Evolutionary conservation across 495 filamentous ascomycete genomes (phyloP).

Genomic region (Aspergillus egyptiacus): DNA sequence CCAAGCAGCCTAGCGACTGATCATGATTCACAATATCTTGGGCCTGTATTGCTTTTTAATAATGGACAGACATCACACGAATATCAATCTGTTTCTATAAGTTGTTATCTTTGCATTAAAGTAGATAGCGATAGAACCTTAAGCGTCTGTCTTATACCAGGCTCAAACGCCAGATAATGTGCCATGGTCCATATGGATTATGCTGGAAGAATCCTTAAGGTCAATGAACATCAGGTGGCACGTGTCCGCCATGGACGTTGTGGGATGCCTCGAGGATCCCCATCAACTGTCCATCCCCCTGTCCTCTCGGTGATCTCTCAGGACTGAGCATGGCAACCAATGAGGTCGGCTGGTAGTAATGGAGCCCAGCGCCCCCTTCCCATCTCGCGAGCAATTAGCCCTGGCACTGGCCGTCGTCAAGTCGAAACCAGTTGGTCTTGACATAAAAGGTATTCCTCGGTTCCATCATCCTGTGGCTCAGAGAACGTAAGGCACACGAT

Average conservation of each 20-base stretch:
- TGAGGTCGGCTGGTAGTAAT: background rate
- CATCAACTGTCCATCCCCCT: too few relatives aligned
- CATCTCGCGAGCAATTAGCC: constrained; percentile 35
- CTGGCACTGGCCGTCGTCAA: constrained; percentile 45
- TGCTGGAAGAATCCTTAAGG: too few relatives aligned
- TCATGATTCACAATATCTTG: constrained; percentile 6
- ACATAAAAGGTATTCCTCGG: constrained; percentile 35
- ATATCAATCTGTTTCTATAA: background rate
- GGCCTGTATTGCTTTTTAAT: constrained; percentile 9
- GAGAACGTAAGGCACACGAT: background rate
- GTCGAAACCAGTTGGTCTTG: constrained; percentile 30
- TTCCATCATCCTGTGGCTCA: background rate
- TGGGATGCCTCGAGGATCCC: too few relatives aligned
- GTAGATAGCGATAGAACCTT: too few relatives aligned
- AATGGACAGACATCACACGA: background rate
- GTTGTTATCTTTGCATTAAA: too few relatives aligned
- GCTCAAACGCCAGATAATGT: too few relatives aligned
- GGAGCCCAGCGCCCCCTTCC: constrained; percentile 10
- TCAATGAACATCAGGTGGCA: too few relatives aligned
- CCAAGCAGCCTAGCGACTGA: background rate
- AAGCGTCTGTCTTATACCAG: too few relatives aligned
- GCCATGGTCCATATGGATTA: too few relatives aligned
- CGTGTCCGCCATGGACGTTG: too few relatives aligned
- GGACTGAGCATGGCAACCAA: background rate
- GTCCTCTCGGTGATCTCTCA: background rate